Evolutionary conservation across 2,329 filamentous ascomycete genomes (phyloP), one percentile per base, ranked within the genome.

Genomic region (Ophiobolus disseminans): DNA sequence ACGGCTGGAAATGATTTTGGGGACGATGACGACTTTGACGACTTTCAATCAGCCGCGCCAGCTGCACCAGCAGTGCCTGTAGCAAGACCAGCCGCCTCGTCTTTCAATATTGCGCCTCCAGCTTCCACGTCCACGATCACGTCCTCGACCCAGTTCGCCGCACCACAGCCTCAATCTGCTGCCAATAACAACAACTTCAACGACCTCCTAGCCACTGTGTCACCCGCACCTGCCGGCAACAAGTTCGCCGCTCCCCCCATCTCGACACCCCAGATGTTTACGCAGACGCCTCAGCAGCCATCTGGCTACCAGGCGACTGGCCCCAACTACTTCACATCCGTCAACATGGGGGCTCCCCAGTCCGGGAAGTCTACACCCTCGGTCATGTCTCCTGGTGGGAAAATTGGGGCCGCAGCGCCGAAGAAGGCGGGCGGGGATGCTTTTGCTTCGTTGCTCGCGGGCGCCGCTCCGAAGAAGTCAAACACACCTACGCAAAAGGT

Each of bases 281-380:
- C 76, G 19, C 78, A 81, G 62, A 69, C 78, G 37, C 72, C 80
- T 4, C 84, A 85, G 69, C 81, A 85, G 69, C 81, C 85, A 7
- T 73, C 82, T 1, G 82, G 83, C 38, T 96, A 86, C 76, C 90
- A 95, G 74, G 83, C 89, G 2, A 75, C 86, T 1, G 86, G 88
- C 17, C 94, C 94, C 42, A 99, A 99, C 76, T 99, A 99, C 79
- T 99, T 93, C 74, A 91, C 91, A 43, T 94, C 91, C 0, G 87
- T 97, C 17, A 74, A 74, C 11, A 67, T 72, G 11, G 66, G 69
- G 5, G 41, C 58, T 5, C 44, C 73, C 25, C 68, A 75, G 45
- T 65, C 75, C 26, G 54, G 60, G 5, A 56, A 66, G 11, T 69
- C 72, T 41, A 69, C 72, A 3, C 81, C 82, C 53, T 75, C 76